Percentiles rank a stretch among this genome's conserved stretches.
These are phyloP conservation scores for Cardamine chenopodiifolia DNA, from an alignment of 345 rosid genomes.

Conservation along the genomic window DNA sequence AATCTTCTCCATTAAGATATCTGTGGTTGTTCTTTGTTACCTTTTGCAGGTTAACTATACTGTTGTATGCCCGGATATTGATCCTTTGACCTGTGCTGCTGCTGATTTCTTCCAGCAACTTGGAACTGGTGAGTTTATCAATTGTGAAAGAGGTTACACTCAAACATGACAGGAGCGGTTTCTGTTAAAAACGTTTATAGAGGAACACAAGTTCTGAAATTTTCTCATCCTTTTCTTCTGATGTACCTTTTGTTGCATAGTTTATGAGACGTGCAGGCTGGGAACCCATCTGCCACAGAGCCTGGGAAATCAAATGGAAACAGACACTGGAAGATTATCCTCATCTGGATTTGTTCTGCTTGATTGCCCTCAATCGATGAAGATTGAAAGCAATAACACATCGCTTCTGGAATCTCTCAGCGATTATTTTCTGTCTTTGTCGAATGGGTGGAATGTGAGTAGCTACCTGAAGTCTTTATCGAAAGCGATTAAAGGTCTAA, in stretches of 20 bases:
- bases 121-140: constrained; percentile 77
- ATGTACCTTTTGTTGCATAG: constrained; percentile 47
- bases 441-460: constrained; percentile 96
- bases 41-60: constrained; percentile 72
- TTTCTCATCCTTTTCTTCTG: constrained; percentile 22
- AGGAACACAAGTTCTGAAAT: not conserved
- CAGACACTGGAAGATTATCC: constrained; percentile 67
- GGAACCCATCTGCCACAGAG: constrained; percentile 91
- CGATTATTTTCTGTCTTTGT: constrained; percentile 93
- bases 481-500: constrained; percentile 78
- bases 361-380: constrained; percentile 98
- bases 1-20: constrained; percentile 16
- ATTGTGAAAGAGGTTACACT: constrained; percentile 10
- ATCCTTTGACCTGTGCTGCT: constrained; percentile 89
- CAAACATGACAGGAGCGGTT: constrained; percentile 18
- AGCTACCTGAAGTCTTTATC: constrained; percentile 96
- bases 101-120: constrained; percentile 96
- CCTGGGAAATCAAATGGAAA: constrained; percentile 84
- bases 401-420: constrained; percentile 97
- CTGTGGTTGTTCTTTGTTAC: constrained; percentile 15
- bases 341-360: constrained; percentile 84
- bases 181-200: not conserved
- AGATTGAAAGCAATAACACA: constrained; percentile 89
- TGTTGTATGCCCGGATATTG: constrained; percentile 94
- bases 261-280: constrained; percentile 90